Evolutionary conservation across 257 asterid species (phyloP).

Genomic region (Plantago ovata): DNA sequence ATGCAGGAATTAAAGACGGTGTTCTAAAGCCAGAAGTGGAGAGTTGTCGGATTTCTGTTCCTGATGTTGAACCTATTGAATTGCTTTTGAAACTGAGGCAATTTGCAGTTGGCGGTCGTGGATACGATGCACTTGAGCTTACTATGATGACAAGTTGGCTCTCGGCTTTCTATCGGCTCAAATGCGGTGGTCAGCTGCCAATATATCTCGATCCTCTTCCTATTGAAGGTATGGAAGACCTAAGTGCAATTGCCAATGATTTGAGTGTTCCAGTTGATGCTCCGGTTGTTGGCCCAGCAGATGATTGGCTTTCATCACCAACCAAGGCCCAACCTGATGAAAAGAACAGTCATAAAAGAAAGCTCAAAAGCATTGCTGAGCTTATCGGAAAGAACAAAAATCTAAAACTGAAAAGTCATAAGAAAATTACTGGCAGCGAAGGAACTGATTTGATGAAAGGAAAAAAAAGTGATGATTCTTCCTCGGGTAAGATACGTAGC

Average conservation of each 20-base stretch:
- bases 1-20: conserved; percentile 54
- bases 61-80: conserved; percentile 37
- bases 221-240: conserved; percentile 70
- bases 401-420: conserved; percentile 19
- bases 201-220: conserved; percentile 31
- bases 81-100: conserved; percentile 29
- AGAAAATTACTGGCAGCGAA: conserved; percentile 7
- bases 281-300: conserved; percentile 37
- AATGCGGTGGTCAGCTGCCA: conserved; percentile 33
- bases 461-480: conserved; percentile 15
- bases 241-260: conserved; percentile 18
- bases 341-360: conserved; percentile 35
- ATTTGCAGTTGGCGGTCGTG: conserved; percentile 24
- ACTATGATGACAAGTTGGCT: conserved; percentile 49
- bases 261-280: conserved; percentile 32
- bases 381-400: conserved; percentile 28
- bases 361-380: conserved; percentile 70
- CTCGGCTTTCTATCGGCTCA: conserved; percentile 52
- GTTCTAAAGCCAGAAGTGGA: conserved; percentile 52
- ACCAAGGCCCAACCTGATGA: conserved; percentile 26
- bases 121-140: conserved; percentile 40
- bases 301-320: conserved; percentile 31
- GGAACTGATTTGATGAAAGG: conserved; percentile 4
- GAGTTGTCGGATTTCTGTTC: conserved; percentile 29
- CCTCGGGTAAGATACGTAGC: conserved; percentile 19